Evolutionary conservation across 139 green algal genomes (phyloP), one percentile per base, ranked within the genome.

Genomic region (Eudorina sp.): DNA sequence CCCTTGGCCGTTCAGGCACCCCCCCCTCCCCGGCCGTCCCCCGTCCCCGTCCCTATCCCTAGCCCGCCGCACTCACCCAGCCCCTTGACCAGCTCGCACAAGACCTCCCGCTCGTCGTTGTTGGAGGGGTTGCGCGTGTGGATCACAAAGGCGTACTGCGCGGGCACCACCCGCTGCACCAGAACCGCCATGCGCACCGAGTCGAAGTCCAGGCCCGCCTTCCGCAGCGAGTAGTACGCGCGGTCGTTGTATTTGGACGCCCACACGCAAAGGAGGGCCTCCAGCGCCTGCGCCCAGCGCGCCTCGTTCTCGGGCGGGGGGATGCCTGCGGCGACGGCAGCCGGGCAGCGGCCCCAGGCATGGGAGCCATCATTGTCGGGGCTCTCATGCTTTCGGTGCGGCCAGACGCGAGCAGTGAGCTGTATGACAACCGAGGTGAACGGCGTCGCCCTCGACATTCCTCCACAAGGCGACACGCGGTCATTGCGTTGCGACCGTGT

Each of bases 201-300:
- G 45, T 97, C 94, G 88, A 98, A 97, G 90, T 96, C 90, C 68
- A 99, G 92, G 45, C 96, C 95, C 2, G 91, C 94, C 92, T 99
- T 98, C 60, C 92, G 88, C 88, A 95, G 94, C 76, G 90, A 96
- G 87, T 93, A 94, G 89, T 93, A 98, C 34, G 97, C 97, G 38
- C 97, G 92, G 70, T 99, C 98, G 87, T 99, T 99, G 95, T 97
- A 99, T 93, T 99, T 99, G 91, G 90, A 97, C 40, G 97, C 98
- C 98, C 98, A 99, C 82, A 99, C 98, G 55, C 95, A 92, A 82
- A 95, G 96, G 60, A 98, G 90, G 1, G 96, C 93, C 7, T 93
- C 53, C 27, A 96, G 45, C 0, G 94, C 95, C 80, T 90, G 53
- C 0, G 53, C 70, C 97, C 97, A 99, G 53, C 95, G 94, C 80